phyloP scores from a whole-genome alignment of 345 rosid genomes.

The Bretschneidera sinensis region DNA sequence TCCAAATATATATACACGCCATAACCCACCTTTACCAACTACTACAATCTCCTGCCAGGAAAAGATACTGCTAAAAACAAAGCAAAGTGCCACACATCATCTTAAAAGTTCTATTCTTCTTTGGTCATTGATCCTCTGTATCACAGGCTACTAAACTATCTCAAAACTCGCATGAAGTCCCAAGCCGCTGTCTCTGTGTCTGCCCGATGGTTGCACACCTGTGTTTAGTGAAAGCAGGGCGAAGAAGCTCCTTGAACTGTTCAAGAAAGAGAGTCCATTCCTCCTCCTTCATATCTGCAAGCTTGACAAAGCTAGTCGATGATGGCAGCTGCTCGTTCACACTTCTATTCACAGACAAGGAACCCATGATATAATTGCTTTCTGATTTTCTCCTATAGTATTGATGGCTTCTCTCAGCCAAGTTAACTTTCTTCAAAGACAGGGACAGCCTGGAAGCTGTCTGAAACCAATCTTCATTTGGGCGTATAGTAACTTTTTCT shows the following conservation, averaged over 20 bases:
- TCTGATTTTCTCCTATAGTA: not conserved
- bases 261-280: conserved; percentile 50
- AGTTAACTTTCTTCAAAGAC: not conserved
- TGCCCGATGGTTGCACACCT: conserved; percentile 33
- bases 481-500: not conserved
- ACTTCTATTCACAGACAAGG: conserved; percentile 25
- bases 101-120: not conserved
- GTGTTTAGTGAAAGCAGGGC: conserved; percentile 39
- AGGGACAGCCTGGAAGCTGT: not conserved
- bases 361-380: not conserved
- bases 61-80: no score
- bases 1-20: not conserved
- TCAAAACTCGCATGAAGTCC: conserved; percentile 72
- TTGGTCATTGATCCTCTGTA: no score
- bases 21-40: not conserved
- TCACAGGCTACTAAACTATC: not conserved
- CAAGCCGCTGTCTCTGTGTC: conserved; percentile 56
- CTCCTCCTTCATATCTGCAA: conserved; percentile 41
- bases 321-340: conserved; percentile 45
- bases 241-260: conserved; percentile 47
- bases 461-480: not conserved
- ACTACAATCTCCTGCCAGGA: not conserved
- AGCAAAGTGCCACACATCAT: no score
- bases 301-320: conserved; percentile 42
- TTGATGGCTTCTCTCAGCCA: not conserved